Base-by-base conservation (phyloP, 1,284 basidiomycete genomes). In the Omphalotus olearius region DNA sequence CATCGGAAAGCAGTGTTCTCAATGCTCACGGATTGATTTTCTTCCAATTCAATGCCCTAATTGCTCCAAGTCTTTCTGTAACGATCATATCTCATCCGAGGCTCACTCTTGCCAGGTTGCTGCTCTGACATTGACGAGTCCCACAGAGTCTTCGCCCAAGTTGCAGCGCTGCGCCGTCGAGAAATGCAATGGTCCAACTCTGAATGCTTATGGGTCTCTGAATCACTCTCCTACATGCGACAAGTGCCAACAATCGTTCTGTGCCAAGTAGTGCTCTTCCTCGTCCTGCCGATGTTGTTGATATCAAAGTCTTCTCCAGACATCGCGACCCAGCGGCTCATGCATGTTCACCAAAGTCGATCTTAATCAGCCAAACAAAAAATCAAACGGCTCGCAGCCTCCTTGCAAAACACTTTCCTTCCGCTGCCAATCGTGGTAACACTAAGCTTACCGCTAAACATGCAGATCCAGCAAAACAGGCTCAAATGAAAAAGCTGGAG, bases 271-370 rank as follows among this genome's bases (percentile, higher is more conserved):
- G 57, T 64, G 52, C 18, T 43, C 53, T 57, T 37, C 17, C 52
- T 52, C 30, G 28, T 10, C 36, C 18, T 35, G 17, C 7, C 7
- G 2, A 49, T 13, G 20, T 44, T 40, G 18, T 18, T 40, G 45
- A 33, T 40, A 44, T 48, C 52, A 54, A 53, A 55, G 36, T 41
- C 35, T 36, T 52, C 46, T 47, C 45, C 63, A 82, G 85, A 55
- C 80, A 88, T 71, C 75, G 88, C 50, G 73, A 82, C 64, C 69
- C 78, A 59, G 70, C 76, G 59, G 67, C 77, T 40, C 79, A 90
- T 66, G 57, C 69, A 18, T 83, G 86, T 60, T 54, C 66, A 35
- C n/a, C 30, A 7, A 63, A 60, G 2, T 41, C 57, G 4, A 6
- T 45, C 58, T 36, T 9, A 50, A 9, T 42, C 55, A 11, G 28